Base-by-base conservation (phyloP, 2,329 filamentous ascomycete species). In the Blastomyces silverae region DNA sequence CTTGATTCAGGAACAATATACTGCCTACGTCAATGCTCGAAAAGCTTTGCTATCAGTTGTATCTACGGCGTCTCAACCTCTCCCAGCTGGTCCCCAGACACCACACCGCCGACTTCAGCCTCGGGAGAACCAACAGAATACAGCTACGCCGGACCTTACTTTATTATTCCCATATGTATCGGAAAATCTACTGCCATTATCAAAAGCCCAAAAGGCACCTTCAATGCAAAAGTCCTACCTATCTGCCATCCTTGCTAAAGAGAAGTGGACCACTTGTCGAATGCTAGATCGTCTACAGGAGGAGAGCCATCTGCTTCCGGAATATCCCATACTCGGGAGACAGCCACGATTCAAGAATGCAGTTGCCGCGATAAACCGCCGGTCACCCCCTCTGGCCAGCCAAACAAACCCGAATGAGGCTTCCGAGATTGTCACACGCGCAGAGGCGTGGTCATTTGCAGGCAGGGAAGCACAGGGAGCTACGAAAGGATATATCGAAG, bases 271-370 rank as follows among this genome's bases (percentile, higher is more conserved):
- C 1, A 71, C 73, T 0, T 69, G 76, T 25, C 76, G 75, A 39
- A 69, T 72, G 3, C 69, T 79, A n/a, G 73, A 77, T 64, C 75
- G 77, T 17, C 66, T 79, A n/a, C 72, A 73, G 10, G 76, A 78
- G 48, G 77, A 79, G 65, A 79, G 77, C 60, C 77, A 78, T 57
- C 71, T 79, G 10, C 75, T 79, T n/a, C 75, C 77, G 1, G 75
- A 78, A 61, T 79, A 78, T 60, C 76, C 77, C 3, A 70, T 76
- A 31, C 68, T 74, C 7, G 71, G 73, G 25, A 73, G 71, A 44
- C 76, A 78, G 61, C 69, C 73, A 5, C 75, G 74, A 48, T 76
- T 76, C 69, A 75, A 76, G 61, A 71, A 76, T 53, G 71, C 71
- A 7, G 70, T 72, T 37, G 70, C 72, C 2, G 69, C 73, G 11